Evolutionary conservation across 192 early-diverging fungal genomes (phyloP).

Genomic region (Lunasporangiospora selenospora): DNA sequence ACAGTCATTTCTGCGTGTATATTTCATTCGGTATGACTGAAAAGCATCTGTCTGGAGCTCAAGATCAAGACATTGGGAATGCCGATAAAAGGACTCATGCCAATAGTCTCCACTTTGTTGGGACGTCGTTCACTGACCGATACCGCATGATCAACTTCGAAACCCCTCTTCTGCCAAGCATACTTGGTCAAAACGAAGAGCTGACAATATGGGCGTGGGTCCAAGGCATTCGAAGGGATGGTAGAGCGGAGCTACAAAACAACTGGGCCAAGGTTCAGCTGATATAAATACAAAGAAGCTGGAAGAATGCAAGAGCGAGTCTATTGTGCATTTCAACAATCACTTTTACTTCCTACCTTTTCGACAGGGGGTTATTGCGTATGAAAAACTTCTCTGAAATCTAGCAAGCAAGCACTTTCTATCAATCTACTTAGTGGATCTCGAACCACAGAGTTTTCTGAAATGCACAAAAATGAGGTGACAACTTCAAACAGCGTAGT

Average conservation of each 20-base stretch:
- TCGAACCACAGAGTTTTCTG: too few relatives aligned
- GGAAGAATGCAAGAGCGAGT: background rate
- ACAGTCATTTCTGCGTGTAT: conserved; percentile 32
- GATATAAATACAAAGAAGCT: background rate
- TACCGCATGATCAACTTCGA: conserved; percentile 21
- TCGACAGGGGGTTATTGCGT: too few relatives aligned
- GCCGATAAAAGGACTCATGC: background rate
- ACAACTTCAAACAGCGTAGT: too few relatives aligned
- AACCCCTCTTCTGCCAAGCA: background rate
- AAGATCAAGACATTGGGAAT: background rate
- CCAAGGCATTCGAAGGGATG: conserved; percentile 30
- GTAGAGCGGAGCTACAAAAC: conserved; percentile 14
- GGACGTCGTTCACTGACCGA: conserved; percentile 22
- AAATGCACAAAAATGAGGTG: too few relatives aligned
- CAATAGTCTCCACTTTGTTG: conserved; percentile 9
- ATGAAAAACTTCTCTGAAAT: too few relatives aligned
- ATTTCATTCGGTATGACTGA: conserved; percentile 2
- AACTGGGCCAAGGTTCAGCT: conserved; percentile 15
- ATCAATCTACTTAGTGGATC: too few relatives aligned
- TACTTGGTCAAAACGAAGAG: background rate
- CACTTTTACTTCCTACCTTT: background rate
- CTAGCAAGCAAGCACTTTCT: too few relatives aligned
- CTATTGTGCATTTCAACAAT: background rate
- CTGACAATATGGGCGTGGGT: conserved; percentile 40
- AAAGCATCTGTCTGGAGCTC: background rate